phyloP scores from a whole-genome alignment of 371 early-diverging fungal species.

The Lichtheimia ramosa region DNA sequence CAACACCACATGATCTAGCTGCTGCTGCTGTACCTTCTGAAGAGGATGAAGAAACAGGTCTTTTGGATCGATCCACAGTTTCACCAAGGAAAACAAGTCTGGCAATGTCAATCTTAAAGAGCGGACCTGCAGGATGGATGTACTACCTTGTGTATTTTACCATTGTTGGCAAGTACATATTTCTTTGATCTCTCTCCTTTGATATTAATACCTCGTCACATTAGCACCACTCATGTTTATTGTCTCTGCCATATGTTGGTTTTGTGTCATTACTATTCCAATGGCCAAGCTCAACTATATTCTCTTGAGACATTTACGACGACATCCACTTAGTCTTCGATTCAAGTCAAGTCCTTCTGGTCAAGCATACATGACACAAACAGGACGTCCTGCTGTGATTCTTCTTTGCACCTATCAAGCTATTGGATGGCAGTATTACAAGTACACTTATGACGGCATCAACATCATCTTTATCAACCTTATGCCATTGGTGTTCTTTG shows the following conservation, averaged over 20 bases:
- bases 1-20: too few relatives aligned
- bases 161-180: constrained; percentile 44
- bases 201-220: constrained; percentile 4
- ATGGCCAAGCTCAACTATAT: constrained; percentile 92
- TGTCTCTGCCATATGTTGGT: constrained; percentile 81
- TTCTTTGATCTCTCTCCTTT: not conserved
- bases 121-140: constrained; percentile 63
- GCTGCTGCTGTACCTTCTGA: not conserved
- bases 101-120: constrained; percentile 23
- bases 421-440: constrained; percentile 82
- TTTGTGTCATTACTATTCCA: constrained; percentile 88
- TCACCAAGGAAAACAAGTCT: constrained; percentile 10
- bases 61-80: constrained; percentile 2
- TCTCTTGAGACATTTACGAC: constrained; percentile 71
- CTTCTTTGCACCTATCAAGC: constrained; percentile 81
- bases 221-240: constrained; percentile 78
- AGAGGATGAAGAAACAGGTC: constrained; percentile 17
- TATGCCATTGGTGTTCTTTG: constrained; percentile 77
- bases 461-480: constrained; percentile 96
- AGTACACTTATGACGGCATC: constrained; percentile 94
- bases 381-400: constrained; percentile 40
- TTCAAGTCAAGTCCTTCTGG: constrained; percentile 18
- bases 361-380: constrained; percentile 14
- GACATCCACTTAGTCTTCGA: constrained; percentile 71
- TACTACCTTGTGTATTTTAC: constrained; percentile 59